Evolutionary conservation across 768 basidiomycete genomes (phyloP).

Genomic region (Podaxis mareebaensis): DNA sequence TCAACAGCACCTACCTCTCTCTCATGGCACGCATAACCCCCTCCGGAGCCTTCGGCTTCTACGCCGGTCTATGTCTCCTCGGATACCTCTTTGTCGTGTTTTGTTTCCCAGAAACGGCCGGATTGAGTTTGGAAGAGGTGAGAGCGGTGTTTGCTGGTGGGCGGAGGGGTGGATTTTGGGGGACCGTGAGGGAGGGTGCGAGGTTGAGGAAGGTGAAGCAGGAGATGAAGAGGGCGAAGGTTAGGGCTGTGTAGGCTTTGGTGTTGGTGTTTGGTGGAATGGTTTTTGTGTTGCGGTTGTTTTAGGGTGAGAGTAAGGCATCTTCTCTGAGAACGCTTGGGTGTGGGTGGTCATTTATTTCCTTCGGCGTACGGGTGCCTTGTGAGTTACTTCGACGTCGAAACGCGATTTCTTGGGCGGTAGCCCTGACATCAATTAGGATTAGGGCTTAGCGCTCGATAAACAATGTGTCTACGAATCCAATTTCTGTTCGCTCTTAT

Average conservation of each 20-base stretch:
- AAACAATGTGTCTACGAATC: background rate
- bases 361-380: too few species aligned
- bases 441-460: background rate
- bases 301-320: too few species aligned
- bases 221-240: constrained; percentile 36
- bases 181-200: constrained; percentile 57
- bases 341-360: too few species aligned
- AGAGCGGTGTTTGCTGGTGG: constrained; percentile 60
- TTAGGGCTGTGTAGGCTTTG: background rate
- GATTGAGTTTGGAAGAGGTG: constrained; percentile 69
- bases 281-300: too few species aligned
- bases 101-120: constrained; percentile 82
- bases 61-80: constrained; percentile 69
- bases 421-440: too few species aligned
- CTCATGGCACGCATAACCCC: constrained; percentile 76
- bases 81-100: constrained; percentile 68
- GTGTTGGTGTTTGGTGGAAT: too few species aligned
- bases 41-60: constrained; percentile 75
- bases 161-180: constrained; percentile 46
- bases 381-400: too few species aligned
- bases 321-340: too few species aligned
- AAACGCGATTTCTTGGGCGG: too few species aligned
- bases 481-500: background rate
- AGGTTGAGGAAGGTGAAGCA: constrained; percentile 47
- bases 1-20: constrained; percentile 78